Base-by-base conservation (phyloP, 495 filamentous ascomycete species). In the Penicillium desertorum region DNA sequence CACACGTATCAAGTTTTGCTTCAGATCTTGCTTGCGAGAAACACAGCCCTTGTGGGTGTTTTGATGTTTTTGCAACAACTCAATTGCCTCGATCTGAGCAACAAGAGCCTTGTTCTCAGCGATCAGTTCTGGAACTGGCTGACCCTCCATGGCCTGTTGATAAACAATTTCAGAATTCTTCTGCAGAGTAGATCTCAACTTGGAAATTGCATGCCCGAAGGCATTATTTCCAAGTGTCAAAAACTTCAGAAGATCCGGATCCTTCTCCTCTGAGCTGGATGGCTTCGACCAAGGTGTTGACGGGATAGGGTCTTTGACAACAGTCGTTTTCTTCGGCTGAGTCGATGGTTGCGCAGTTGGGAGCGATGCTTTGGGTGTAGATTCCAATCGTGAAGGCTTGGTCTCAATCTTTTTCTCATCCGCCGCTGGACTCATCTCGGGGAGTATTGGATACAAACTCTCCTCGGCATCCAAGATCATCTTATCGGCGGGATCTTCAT, bases 111-210 rank as follows among this genome's bases (percentile, higher is more conserved):
- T 73, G 59, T 76, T 76, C 43, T 71, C 66, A 3, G 69, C 56
- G n/a, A 77, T 63, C 34, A 79, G 42, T 39, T 74, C 71, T 4
- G 69, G 70, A 2, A 70, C 68, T 14, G 63, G 62, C 57, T 65
- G 65, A n/a, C 75, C 74, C 55, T 69, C 67, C 73, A 79, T 76
- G 34, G 69, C 70, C 45, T 71, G 64, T 46, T 76, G 58, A 45
- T 75, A 76, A 11, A 77, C 68, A 46, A 74, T 59, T 41, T 70
- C 69, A 0, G 76, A 69, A 42, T 79, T 78, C 27, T 62, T 71
- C 47, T 68, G 62, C 11, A 73, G 53, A 1, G 63, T 72, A 17
- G 64, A 43, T 45, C 67, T 66, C 16, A 75, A 51, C 19, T 61
- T 54, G 16, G 59, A 30, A 25, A 73, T 64, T 19, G 59, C 49